Evolutionary conservation across 2,329 filamentous ascomycete species (phyloP), one percentile per base, ranked within the genome.

Genomic region (Aphanocladium album): DNA sequence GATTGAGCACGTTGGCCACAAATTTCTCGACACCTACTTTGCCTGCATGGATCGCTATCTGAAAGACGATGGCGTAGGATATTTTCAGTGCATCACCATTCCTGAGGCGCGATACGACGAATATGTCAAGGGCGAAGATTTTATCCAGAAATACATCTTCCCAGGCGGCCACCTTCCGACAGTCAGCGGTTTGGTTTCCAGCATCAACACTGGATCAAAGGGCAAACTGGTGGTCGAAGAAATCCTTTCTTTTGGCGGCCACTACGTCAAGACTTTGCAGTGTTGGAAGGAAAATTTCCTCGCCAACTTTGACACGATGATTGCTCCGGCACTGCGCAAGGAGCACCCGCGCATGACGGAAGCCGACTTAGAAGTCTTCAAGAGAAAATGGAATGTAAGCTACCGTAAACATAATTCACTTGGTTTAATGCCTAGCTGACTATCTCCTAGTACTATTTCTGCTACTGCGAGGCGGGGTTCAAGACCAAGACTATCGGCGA

Each of bases 61-160:
- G 50, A 90, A 91, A 72, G 79, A 78, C 51, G 79, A 87, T n/a
- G 85, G 87, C 1, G 81, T 90, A 49, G 87, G 84, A 4, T 83
- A 88, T 49, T 89, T 91, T 72, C 88, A 91, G 70, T 90, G 88
- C 72, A 91, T 90, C 68, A 91, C 89, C 2, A 90, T 90, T 82
- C 88, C 88, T 0, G 87, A 90, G 68, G 77, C 80, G 43, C 80
- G 87, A 57, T 88, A 90, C 69, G 83, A 84, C 63, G 82, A 80
- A 5, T 90, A 90, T 68, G 80, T 83, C 21, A 84, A 81, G 66
- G 81, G 82, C 3, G 84, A 89, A 69, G 88, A 90, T 69, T 91
- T 91, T 73, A 90, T 91, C 69, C 83, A 88, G 61, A 84, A 86
- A 63, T 90, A 91, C 73, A 91, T 91, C 60, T 91, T 92, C 72